Evolutionary conservation across 345 rosid species (phyloP).

Genomic region (Draba incana): DNA sequence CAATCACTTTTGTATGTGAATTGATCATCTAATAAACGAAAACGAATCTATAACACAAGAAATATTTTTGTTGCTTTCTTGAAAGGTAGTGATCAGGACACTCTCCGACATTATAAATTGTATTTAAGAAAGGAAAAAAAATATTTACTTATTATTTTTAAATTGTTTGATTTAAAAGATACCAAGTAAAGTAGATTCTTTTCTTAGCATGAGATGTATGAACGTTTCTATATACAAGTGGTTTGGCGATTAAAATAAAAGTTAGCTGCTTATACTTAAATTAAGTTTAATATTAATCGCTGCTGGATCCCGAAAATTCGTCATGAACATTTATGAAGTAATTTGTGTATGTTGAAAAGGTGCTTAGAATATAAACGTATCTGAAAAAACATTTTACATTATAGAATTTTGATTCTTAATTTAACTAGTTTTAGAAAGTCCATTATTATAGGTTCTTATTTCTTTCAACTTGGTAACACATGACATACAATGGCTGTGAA

Average conservation of each 20-base stretch:
- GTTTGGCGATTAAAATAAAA: constrained; percentile 5
- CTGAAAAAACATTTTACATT: too few relatives aligned
- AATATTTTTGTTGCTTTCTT: constrained; percentile 33
- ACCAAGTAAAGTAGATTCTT: constrained; percentile 42
- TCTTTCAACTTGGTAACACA: too few relatives aligned
- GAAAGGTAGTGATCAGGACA: constrained; percentile 39
- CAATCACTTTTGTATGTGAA: constrained; percentile 31
- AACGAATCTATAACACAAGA: constrained; percentile 26
- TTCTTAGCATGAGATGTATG: constrained; percentile 38
- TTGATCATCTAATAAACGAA: constrained; percentile 26
- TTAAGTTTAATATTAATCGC: background rate
- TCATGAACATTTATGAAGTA: too few relatives aligned
- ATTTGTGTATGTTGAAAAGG: too few relatives aligned
- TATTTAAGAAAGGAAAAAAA: too few relatives aligned
- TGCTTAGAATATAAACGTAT: too few relatives aligned
- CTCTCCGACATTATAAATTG: constrained; percentile 8
- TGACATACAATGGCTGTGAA: too few relatives aligned
- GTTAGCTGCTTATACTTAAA: background rate
- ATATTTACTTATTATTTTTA: background rate
- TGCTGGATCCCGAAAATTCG: too few relatives aligned
- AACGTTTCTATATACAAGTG: constrained; percentile 22
- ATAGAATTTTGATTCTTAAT: too few relatives aligned
- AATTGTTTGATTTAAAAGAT: constrained; percentile 26
- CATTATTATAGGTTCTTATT: too few relatives aligned
- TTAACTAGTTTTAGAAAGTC: too few relatives aligned